These are phyloP conservation scores for Tolypocladium album DNA, from an alignment of 2,329 filamentous ascomycete species.

Conservation along the genomic window DNA sequence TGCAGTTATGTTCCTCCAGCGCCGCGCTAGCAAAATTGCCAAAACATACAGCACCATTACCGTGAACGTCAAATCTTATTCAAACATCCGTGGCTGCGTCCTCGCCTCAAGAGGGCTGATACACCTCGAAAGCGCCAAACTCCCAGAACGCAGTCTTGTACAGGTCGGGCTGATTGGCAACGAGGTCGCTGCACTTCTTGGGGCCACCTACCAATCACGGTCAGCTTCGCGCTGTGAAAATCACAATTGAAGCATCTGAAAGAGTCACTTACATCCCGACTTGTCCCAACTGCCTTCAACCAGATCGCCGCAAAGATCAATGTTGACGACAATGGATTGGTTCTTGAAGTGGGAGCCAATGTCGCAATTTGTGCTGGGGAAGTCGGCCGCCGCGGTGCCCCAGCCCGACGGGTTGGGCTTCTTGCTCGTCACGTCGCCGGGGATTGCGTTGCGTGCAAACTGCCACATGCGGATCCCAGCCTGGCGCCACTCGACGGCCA, in stretches of 20 bases:
- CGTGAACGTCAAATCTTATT: not conserved
- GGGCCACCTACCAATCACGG: slow-evolving; percentile 26
- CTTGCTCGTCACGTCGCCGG: slow-evolving; percentile 36
- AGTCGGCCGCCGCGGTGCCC: slow-evolving; percentile 53
- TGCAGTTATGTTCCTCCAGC: not conserved
- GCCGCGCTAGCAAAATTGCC: not conserved
- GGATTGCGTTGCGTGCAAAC: slow-evolving; percentile 37
- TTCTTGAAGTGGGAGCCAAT: slow-evolving; percentile 51
- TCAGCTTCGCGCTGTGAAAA: not conserved
- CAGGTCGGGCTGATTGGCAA: slow-evolving; percentile 42
- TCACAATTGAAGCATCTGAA: not conserved
- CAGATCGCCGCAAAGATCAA: slow-evolving; percentile 51
- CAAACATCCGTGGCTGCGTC: not conserved
- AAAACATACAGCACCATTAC: not conserved
- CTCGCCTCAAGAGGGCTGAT: slow-evolving; percentile 20
- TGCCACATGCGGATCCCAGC: slow-evolving; percentile 55
- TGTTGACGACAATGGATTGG: slow-evolving; percentile 55
- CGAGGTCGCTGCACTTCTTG: slow-evolving; percentile 44
- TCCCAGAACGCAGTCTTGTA: slow-evolving; percentile 56
- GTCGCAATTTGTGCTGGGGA: slow-evolving; percentile 51
- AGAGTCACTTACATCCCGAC: slow-evolving; percentile 29
- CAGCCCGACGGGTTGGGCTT: slow-evolving; percentile 51
- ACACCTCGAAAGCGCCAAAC: slow-evolving; percentile 51
- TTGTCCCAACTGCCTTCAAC: slow-evolving; percentile 34
- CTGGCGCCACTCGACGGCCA: slow-evolving; percentile 49